Conservation (phyloP, 2,329 filamentous ascomycete genomes). For the Botryosphaeria dothidea region DNA sequence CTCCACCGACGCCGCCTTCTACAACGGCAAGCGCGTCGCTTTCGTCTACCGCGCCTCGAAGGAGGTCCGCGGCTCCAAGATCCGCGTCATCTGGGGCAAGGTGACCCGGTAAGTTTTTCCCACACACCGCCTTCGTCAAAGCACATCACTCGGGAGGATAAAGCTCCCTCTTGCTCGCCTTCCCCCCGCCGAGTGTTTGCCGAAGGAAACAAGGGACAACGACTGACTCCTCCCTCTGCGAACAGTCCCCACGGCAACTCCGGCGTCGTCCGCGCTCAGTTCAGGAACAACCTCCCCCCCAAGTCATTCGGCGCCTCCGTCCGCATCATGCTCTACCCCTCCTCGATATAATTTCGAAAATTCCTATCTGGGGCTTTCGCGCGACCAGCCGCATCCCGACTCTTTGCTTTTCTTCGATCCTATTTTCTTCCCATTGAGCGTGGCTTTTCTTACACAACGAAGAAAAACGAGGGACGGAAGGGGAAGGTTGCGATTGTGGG, state of each 20-base stretch:
- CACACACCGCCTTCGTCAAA: too few species aligned
- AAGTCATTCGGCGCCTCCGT: constrained; percentile 73
- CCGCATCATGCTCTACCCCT: constrained; percentile 90
- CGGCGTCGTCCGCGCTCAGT: constrained; percentile 93
- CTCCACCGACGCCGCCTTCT: constrained; percentile 87
- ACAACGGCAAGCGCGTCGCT: constrained; percentile 95
- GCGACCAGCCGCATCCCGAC: background rate
- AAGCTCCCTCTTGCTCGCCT: too few species aligned
- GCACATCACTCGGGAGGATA: too few species aligned
- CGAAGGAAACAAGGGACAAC: background rate
- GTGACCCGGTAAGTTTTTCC: constrained; percentile 64
- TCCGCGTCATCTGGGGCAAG: constrained; percentile 96
- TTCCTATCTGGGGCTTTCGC: background rate
- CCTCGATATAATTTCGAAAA: constrained; percentile 16
- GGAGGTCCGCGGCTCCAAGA: constrained; percentile 94
- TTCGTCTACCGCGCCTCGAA: constrained; percentile 93
- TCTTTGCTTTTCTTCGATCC: background rate
- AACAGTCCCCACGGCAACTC: constrained; percentile 68
- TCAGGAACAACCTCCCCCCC: constrained; percentile 87
- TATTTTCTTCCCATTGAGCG: background rate
- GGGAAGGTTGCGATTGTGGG: background rate
- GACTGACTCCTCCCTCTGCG: constrained; percentile 37
- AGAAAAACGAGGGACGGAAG: background rate
- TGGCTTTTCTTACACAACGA: background rate
- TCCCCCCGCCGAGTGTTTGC: background rate